These are phyloP conservation scores for Trichoderma simmonsii DNA, from an alignment of 2,329 filamentous ascomycete species.

Conservation along the genomic window DNA sequence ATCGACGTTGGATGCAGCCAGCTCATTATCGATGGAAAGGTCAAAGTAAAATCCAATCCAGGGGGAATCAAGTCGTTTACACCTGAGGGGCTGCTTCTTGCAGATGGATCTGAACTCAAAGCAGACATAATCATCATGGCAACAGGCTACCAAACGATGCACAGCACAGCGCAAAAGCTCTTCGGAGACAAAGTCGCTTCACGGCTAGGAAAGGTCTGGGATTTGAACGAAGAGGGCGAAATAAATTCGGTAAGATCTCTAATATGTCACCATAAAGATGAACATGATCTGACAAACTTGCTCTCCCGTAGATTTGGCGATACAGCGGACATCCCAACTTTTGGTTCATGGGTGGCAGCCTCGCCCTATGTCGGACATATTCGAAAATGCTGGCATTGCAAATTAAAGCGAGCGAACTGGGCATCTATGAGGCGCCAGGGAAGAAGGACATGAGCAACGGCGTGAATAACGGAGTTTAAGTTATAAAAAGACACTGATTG, in stretches of 20 bases:
- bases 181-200: neutral
- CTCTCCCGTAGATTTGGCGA: constrained; percentile 44
- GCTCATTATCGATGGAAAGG: neutral
- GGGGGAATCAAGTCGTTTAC: neutral
- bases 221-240: constrained; percentile 56
- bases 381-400: constrained; percentile 53
- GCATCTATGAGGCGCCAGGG: neutral
- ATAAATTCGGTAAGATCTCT: constrained; percentile 42
- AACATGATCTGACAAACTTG: neutral
- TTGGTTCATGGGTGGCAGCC: constrained; percentile 64
- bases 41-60: neutral
- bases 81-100: neutral
- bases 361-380: constrained; percentile 60
- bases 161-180: neutral
- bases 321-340: constrained; percentile 60
- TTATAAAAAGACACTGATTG: too few relatives aligned
- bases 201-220: constrained; percentile 57
- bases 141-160: constrained; percentile 1
- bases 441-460: neutral
- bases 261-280: neutral
- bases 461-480: neutral
- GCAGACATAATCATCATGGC: neutral
- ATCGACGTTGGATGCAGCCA: constrained; percentile 1
- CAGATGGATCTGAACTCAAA: neutral
- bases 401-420: constrained; percentile 42